phyloP scores from a whole-genome alignment of 2,329 filamentous ascomycete genomes.

The Monosporascus cannonballus region DNA sequence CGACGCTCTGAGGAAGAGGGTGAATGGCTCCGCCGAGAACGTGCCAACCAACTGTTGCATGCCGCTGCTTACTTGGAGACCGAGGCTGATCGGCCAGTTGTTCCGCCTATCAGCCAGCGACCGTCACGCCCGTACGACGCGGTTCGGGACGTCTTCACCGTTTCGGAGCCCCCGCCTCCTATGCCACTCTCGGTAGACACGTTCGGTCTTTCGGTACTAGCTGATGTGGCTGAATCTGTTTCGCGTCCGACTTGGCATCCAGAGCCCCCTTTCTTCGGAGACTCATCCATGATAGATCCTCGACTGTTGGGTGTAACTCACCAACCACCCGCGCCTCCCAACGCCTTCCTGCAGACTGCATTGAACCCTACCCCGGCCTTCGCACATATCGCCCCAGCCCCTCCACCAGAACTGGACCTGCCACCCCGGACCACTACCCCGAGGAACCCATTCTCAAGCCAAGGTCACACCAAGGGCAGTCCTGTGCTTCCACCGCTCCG shows the following conservation, averaged over 20 bases:
- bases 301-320: constrained; percentile 16
- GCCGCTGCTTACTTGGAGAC: constrained; percentile 17
- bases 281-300: constrained; percentile 23
- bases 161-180: constrained; percentile 20
- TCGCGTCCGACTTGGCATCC: constrained; percentile 7
- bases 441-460: constrained; percentile 29
- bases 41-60: constrained; percentile 11
- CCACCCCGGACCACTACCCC: constrained; percentile 7
- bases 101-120: constrained; percentile 11
- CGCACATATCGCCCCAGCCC: constrained; percentile 23
- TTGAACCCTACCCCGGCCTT: constrained; percentile 26
- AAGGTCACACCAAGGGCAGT: constrained; percentile 21
- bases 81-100: constrained; percentile 9
- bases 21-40: constrained; percentile 6
- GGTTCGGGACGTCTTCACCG: constrained; percentile 36
- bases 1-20: constrained; percentile 1
- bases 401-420: constrained; percentile 14
- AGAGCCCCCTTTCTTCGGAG: constrained; percentile 6
- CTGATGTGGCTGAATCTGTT: constrained; percentile 22
- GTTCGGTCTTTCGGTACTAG: constrained; percentile 24
- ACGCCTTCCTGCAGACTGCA: constrained; percentile 31
- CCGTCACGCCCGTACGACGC: constrained; percentile 37
- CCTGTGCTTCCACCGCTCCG: constrained; percentile 31
- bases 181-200: constrained; percentile 16
- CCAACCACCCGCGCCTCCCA: constrained; percentile 15